phyloP scores from a whole-genome alignment of 225 moss, liverwort and hornwort species.

The Anthoceros angustus region DNA sequence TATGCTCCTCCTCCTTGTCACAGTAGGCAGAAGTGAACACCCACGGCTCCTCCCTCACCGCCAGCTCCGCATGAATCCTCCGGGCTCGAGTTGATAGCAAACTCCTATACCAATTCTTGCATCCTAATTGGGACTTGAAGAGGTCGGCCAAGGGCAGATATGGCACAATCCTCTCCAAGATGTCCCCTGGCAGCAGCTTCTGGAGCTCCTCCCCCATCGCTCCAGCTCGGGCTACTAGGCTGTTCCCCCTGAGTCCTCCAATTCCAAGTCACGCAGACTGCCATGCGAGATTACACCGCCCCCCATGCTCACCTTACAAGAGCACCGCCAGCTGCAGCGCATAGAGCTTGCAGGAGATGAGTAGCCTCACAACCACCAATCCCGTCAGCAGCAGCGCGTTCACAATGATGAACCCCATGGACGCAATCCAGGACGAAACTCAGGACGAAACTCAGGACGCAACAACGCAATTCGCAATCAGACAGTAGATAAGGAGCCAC shows the following conservation, averaged over 20 bases:
- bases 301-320: neutral
- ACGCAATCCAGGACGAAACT: neutral
- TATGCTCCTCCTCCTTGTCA: neutral
- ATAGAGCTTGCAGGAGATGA: conserved; percentile 1
- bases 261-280: neutral
- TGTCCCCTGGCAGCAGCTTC: neutral
- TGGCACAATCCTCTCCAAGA: neutral
- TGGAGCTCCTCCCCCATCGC: neutral
- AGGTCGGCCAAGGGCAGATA: neutral
- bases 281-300: neutral
- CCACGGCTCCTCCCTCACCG: neutral
- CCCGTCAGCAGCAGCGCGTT: neutral
- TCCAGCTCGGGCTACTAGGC: neutral
- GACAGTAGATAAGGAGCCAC: no score
- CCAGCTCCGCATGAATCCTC: neutral
- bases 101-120: neutral
- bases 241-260: neutral
- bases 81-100: neutral
- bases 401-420: neutral
- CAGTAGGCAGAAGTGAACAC: neutral
- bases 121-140: neutral
- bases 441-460: no score
- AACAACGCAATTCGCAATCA: no score
- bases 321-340: conserved; percentile 4
- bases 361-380: neutral